Base-by-base conservation (phyloP, 208 protist species). In the Tritrichomonas musculus region DNA sequence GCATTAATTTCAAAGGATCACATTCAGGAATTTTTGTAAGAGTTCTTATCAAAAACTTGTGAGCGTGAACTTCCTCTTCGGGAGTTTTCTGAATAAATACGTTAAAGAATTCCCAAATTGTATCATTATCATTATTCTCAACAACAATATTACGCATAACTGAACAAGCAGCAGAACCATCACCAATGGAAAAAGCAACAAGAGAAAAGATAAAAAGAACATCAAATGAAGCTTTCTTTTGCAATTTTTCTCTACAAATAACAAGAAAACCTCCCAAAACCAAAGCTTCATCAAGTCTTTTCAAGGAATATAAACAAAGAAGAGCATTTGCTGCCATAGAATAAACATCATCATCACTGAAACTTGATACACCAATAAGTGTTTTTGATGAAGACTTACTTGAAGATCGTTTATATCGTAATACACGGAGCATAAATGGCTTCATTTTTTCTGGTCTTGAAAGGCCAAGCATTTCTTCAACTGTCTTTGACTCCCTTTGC, bases 21-120 rank as follows among this genome's bases (percentile, higher is more conserved):
- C 36, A 47, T 53, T 84, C 73, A 49, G 41, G 36, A 11, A 84
- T 9, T 84, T 84, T 84, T 5, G 27, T 4, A 3, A 44, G 36
- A n/a, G 73, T 44, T 53, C 73, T 84, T 4, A 84, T 17, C 9
- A 84, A 53, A 44, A 84, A 84, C 44, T 84, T 84, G 25, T 84
- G 73, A n/a, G 73, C 44, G 53, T 84, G 36, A 44, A n/a, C 53
- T 84, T 84, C 73, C 53, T 84, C n/a, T 33, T 84, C 44, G 53
- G 73, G 73, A 11, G 73, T 53, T 44, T 84, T 84, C n/a, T 84
- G 73, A n/a, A 84, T 49, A 25, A 84, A 84, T 9, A 84, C 2
- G 30, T 84, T 84, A n/a, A 84, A 84, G 30, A 53, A 84, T 44
- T 84, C 73, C 73, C 73, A 84, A 22, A 84, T n/a, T 33, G 30